phyloP scores from a whole-genome alignment of 805 yeast species.

The Yarrowia sp. region DNA sequence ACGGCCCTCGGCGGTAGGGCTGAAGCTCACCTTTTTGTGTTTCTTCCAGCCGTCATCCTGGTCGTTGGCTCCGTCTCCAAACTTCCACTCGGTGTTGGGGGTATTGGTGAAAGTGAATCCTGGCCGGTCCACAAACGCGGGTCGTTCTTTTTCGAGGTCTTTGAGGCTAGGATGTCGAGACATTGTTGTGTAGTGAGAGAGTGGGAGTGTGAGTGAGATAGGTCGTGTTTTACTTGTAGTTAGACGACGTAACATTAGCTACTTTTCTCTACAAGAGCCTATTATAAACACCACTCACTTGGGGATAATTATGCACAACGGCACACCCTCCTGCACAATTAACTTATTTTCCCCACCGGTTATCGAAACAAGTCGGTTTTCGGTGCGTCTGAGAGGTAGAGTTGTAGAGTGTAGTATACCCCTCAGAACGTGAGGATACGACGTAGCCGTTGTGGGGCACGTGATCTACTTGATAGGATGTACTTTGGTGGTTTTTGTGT shows the following conservation, averaged over 20 bases:
- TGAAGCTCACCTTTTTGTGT: constrained; percentile 47
- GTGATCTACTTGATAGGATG: too few species aligned
- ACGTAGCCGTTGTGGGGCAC: too few species aligned
- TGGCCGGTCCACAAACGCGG: constrained; percentile 30
- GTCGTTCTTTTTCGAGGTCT: constrained; percentile 32
- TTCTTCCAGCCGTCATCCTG: constrained; percentile 43
- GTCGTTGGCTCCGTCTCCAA: constrained; percentile 47
- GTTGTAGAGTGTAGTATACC: too few species aligned
- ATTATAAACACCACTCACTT: neutral
- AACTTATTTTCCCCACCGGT: neutral
- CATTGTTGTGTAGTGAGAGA: neutral
- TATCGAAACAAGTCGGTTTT: neutral
- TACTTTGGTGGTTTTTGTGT: too few species aligned
- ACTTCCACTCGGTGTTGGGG: constrained; percentile 43
- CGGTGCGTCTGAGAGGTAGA: too few species aligned
- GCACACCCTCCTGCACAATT: too few species aligned
- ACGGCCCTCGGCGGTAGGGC: constrained; percentile 47
- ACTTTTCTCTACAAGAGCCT: neutral
- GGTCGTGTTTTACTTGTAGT: neutral
- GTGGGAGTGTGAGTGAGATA: too few species aligned
- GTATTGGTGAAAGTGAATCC: constrained; percentile 33
- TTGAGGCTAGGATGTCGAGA: constrained; percentile 29
- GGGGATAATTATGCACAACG: too few species aligned
- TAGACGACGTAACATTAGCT: neutral
- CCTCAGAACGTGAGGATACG: too few species aligned